Base-by-base conservation (phyloP, 805 yeast species). In the Kodamaea neixiangensis region DNA sequence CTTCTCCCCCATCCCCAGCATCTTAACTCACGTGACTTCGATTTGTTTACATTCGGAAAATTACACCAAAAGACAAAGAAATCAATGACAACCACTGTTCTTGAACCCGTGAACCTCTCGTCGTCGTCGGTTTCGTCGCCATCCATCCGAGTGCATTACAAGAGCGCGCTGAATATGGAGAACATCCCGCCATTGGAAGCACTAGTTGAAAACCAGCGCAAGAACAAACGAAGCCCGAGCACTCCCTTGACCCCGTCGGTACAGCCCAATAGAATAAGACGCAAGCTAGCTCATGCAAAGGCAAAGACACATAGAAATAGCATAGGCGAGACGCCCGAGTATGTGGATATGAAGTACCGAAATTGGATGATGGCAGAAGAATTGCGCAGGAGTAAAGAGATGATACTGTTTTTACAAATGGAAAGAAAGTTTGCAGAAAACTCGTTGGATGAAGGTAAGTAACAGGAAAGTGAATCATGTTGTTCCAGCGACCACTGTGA, bases 171-270 rank as follows among this genome's bases (percentile, higher is more conserved):
- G 10, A 35, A 37, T 14, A 14, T 37, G 35, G 48, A 45, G 21
- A 45, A 45, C 22, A 45, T 45, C 33, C 48, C 48, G 43, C 43
- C 48, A 20, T 45, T 45, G 17, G 43, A 45, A n/a, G 14, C 37
- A 7, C 13, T 33, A 33, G 17, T 11, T 19, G 47, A 44, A 6
- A 42, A 21, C 13, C 45, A 17, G 25, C 34, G 33, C 35, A 46
- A 38, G 39, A 48, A 33, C 37, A 69, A 70, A 53, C 58, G 75
- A 43, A 71, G 67, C 5, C 71, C 77, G 19, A 56, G 66, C 14
- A 69, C 77, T 5, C 77, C 77, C 1, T 54, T 70, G 46, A 59
- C 70, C 7, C 68, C 68, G 13, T 60, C 70, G 6, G 49, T 56
- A 17, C 65, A 59, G 21, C 59, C 60, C 40, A 58, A 47, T 19